Conservation (phyloP, 108 stramenopile species). For the Stephanodiscus minutulus region DNA sequence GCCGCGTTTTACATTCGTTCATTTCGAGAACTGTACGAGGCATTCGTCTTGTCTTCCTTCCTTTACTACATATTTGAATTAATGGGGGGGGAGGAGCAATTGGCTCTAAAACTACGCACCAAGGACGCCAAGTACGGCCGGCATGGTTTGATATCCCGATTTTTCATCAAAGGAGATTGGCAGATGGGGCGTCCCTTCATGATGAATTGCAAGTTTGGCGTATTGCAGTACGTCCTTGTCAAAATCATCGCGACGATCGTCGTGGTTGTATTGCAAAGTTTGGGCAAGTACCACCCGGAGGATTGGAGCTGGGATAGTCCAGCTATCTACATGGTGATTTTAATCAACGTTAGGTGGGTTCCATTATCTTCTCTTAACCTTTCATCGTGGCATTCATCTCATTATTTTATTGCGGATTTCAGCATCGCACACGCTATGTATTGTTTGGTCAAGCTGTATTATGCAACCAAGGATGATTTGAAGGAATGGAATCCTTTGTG, state of each 20-base stretch:
- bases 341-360: slow-evolving; percentile 7
- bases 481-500: slow-evolving; percentile 57
- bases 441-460: slow-evolving; percentile 57
- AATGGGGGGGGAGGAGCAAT: slow-evolving; percentile 49
- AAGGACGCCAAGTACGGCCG: slow-evolving; percentile 36
- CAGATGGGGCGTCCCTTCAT: slow-evolving; percentile 52
- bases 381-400: too few relatives aligned
- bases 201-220: slow-evolving; percentile 60
- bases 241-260: slow-evolving; percentile 46
- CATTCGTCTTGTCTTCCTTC: slow-evolving; percentile 57
- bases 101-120: slow-evolving; percentile 27
- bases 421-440: slow-evolving; percentile 63
- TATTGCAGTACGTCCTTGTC: slow-evolving; percentile 63
- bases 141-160: slow-evolving; percentile 26
- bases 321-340: slow-evolving; percentile 32
- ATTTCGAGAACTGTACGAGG: slow-evolving; percentile 52
- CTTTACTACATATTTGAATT: slow-evolving; percentile 60
- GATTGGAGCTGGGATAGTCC: slow-evolving; percentile 35
- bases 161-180: slow-evolving; percentile 20
- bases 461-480: slow-evolving; percentile 52
- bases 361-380: too few relatives aligned
- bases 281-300: slow-evolving; percentile 30
- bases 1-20: slow-evolving; percentile 31
- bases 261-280: slow-evolving; percentile 34
- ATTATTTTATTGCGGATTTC: slow-evolving; percentile 18